Conservation (phyloP, 441 rosid species). For the Croton setiger region DNA sequence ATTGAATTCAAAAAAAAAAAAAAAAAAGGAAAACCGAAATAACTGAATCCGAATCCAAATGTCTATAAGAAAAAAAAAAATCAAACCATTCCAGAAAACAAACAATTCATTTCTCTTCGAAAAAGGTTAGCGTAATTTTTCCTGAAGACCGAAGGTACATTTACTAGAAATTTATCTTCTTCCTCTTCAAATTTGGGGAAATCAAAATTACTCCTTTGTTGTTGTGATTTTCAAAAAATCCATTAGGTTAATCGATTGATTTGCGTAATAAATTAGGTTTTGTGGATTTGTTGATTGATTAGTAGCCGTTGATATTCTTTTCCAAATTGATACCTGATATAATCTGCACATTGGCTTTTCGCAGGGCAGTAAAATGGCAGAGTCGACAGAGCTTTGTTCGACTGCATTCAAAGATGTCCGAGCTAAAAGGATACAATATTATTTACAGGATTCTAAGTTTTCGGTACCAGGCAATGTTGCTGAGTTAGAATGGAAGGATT, state of each 20-base stretch:
- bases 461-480: slow-evolving; percentile 18
- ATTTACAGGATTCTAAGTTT: slow-evolving; percentile 13
- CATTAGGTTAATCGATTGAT: background rate
- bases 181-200: background rate
- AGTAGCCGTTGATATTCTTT: background rate
- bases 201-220: background rate
- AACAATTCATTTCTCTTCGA: background rate
- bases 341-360: background rate
- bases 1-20: background rate
- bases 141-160: background rate
- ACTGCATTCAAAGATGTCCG: slow-evolving; percentile 30
- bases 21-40: background rate
- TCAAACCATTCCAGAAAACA: background rate
- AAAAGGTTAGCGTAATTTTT: background rate
- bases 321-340: background rate
- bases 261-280: background rate
- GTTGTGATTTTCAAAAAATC: no score
- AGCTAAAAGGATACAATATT: slow-evolving; percentile 27
- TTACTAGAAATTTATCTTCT: background rate
- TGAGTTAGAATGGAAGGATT: slow-evolving; percentile 53
- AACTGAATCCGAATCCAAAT: background rate
- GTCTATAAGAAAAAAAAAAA: background rate
- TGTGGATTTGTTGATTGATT: background rate
- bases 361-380: slow-evolving; percentile 23
- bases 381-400: slow-evolving; percentile 17